Conservation (phyloP, 257 asterid genomes). For the Capsicum rhomboideum region DNA sequence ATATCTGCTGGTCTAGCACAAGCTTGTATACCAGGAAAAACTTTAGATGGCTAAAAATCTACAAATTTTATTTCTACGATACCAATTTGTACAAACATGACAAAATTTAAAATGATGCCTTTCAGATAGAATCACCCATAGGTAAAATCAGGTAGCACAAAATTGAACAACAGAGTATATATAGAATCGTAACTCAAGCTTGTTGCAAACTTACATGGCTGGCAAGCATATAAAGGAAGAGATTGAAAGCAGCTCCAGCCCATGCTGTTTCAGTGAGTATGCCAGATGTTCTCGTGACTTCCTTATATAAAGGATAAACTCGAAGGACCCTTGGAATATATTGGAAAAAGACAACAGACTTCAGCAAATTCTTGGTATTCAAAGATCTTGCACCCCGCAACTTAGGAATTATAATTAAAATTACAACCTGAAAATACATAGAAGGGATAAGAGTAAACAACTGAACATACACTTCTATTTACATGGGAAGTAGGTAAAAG, state of each 20-base stretch:
- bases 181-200: not conserved
- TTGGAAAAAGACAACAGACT: conserved; percentile 74
- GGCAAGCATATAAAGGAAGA: conserved; percentile 97
- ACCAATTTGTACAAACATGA: not conserved
- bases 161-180: not conserved
- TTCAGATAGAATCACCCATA: not conserved
- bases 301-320: conserved; percentile 78
- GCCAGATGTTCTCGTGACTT: conserved; percentile 97
- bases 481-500: not conserved
- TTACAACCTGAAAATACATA: conserved; percentile 44
- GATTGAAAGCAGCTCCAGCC: conserved; percentile 99
- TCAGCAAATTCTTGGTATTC: conserved; percentile 75
- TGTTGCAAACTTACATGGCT: conserved; percentile 74
- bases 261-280: conserved; percentile 99
- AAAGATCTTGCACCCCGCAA: conserved; percentile 70
- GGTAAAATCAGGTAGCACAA: not conserved
- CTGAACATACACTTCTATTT: not conserved
- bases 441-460: not conserved
- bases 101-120: not conserved
- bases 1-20: not conserved
- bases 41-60: not conserved
- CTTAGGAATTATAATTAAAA: conserved; percentile 60
- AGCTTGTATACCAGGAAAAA: not conserved
- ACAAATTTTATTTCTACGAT: not conserved
- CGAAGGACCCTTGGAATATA: conserved; percentile 90